Evolutionary conservation across 2,329 filamentous ascomycete genomes (phyloP).

Genomic region (Bipolaris sorokiniana): DNA sequence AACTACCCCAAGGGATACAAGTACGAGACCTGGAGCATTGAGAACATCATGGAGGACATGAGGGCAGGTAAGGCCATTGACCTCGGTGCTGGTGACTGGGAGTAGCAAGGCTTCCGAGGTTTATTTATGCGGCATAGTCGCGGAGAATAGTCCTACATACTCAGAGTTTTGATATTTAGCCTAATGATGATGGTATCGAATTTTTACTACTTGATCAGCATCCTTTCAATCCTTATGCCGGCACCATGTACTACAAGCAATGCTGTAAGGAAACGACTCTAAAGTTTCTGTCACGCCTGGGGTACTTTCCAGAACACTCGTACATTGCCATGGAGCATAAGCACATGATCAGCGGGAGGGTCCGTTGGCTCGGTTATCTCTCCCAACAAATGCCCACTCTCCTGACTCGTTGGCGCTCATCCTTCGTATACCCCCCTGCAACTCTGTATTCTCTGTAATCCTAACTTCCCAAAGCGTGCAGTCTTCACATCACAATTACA

Average conservation of each 20-base stretch:
- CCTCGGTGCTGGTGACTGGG: constrained; percentile 47
- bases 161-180: not conserved
- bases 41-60: constrained; percentile 52
- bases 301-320: not conserved
- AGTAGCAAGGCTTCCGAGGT: constrained; percentile 19
- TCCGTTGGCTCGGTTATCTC: not conserved
- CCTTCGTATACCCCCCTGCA: too few species aligned
- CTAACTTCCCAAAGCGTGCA: not conserved
- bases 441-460: not conserved
- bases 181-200: not conserved
- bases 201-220: too few species aligned
- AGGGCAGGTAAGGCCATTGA: constrained; percentile 43
- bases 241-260: not conserved
- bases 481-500: too few species aligned
- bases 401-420: not conserved
- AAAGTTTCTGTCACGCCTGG: not conserved
- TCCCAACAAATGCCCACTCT: not conserved
- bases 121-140: too few species aligned
- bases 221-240: too few species aligned
- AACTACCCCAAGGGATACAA: constrained; percentile 55
- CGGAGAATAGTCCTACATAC: not conserved
- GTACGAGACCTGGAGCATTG: constrained; percentile 52
- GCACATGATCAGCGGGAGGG: not conserved
- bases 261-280: not conserved
- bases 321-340: not conserved